Conservation (phyloP, 2,329 filamentous ascomycete species). For the Nemania bipapillata region DNA sequence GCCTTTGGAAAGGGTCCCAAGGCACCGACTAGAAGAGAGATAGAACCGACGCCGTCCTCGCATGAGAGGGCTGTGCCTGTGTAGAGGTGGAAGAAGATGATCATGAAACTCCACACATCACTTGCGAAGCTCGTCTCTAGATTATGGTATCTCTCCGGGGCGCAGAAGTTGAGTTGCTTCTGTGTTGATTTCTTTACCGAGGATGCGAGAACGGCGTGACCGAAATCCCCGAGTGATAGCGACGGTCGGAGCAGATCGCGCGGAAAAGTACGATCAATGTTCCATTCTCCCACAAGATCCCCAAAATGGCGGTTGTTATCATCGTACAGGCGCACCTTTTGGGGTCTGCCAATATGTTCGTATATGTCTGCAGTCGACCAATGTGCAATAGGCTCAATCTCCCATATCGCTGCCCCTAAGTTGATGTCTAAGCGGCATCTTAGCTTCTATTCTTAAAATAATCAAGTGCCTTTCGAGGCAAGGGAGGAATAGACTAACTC, state of each 20-base stretch:
- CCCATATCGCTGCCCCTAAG: not conserved
- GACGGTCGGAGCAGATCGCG: not conserved
- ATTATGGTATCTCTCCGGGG: not conserved
- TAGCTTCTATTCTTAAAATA: not conserved
- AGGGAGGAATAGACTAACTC: not conserved
- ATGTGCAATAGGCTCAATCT: not conserved
- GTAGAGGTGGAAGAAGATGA: not conserved
- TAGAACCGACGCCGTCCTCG: not conserved
- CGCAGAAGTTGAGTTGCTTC: not conserved
- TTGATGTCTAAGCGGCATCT: not conserved
- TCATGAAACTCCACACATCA: not conserved
- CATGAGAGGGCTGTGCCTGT: not conserved
- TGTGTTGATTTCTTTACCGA: not conserved
- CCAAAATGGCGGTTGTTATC: not conserved
- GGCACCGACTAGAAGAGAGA: not conserved
- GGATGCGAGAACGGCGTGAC: not conserved
- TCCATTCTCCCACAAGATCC: slow-evolving; percentile 4
- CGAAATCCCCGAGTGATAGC: slow-evolving; percentile 1
- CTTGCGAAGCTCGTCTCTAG: not conserved
- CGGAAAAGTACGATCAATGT: not conserved
- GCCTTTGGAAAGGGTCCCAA: slow-evolving; percentile 11
- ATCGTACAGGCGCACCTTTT: not conserved
- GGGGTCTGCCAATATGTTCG: not conserved
- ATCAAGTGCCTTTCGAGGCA: not conserved
- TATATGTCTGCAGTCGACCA: slow-evolving; percentile 3